Evolutionary conservation across 148 eudicot genomes (phyloP), one percentile per base, ranked within the genome.

Genomic region (Amaranthus hypochondriacus): DNA sequence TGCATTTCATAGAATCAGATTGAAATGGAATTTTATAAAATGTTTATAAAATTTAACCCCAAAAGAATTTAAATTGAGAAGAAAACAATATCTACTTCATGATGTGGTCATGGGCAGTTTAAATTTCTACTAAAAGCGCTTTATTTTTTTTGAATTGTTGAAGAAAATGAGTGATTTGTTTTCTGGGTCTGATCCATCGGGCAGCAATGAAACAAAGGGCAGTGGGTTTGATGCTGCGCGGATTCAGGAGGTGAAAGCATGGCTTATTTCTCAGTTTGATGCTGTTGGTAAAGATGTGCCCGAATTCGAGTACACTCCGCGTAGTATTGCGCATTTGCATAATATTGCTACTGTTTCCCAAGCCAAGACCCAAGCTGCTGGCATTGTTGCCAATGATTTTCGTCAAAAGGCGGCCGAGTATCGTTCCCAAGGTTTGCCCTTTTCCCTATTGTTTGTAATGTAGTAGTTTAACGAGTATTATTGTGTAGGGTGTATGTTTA

Each of bases 321-420:
- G 89, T 5, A 91, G 94, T 85, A 83, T 95, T 82, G 83, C 93
- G 43, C 87, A 95, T 84, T 77, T 95, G 79, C 96, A 90, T 78
- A 89, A 83, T 68, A 87, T 95, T 71, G 99, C 94, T 42, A 78
- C 96, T 4, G 71, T 87, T 58, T 95, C 99, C 46, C 96, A 87
- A 82, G 89, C 99, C 73, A 92, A 92, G 79, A 95, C 96, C 10
- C 93, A 95, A 73, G 96, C 99, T 79, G 90, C 97, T 53, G 79
- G 80, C 12, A 95, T 95, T 55, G 93, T 95, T n/a, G 93, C 97
- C 59, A 87, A 77, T 68, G 97, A 95, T 84, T 92, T 92, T 71
- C 92, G 97, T 11, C 97, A 86, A 51, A 95, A 95, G 77, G 96
- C 99, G 2, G 83, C 89, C 1, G 97, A 92, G 43, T 95, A 92